Conservation (phyloP, 129 eudicot species). For the Arctium lappa region DNA sequence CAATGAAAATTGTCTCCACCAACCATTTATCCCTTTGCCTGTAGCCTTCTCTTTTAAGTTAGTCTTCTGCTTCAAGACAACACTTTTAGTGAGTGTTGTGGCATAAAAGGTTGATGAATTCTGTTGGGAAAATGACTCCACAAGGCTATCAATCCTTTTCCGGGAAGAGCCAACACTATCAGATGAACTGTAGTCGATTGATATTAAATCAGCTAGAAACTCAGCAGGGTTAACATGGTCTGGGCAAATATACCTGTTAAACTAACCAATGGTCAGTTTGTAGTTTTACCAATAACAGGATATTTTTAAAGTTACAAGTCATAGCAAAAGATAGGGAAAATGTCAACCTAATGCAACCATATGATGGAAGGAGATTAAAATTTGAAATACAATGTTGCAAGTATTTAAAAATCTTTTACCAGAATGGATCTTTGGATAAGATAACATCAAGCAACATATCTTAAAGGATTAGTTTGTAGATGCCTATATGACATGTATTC, state of each 20-base stretch:
- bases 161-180: conserved; percentile 77
- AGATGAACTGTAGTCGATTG: conserved; percentile 86
- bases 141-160: conserved; percentile 82
- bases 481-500: neutral
- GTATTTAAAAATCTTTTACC: neutral
- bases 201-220: conserved; percentile 94
- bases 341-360: neutral
- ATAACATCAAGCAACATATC: neutral
- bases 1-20: conserved; percentile 89
- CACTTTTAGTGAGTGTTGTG: conserved; percentile 43
- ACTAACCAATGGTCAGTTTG: conserved; percentile 13
- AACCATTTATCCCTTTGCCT: conserved; percentile 51
- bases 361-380: neutral
- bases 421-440: neutral
- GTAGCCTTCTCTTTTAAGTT: conserved; percentile 35
- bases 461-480: neutral
- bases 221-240: conserved; percentile 98
- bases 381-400: neutral
- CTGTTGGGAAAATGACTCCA: conserved; percentile 78
- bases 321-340: neutral
- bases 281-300: conserved; percentile 20
- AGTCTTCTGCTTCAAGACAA: conserved; percentile 22
- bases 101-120: conserved; percentile 59
- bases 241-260: conserved; percentile 77
- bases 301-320: neutral